Base-by-base conservation (phyloP, 1,139 yeast genomes). In the Blastobotrys petasosporus region DNA sequence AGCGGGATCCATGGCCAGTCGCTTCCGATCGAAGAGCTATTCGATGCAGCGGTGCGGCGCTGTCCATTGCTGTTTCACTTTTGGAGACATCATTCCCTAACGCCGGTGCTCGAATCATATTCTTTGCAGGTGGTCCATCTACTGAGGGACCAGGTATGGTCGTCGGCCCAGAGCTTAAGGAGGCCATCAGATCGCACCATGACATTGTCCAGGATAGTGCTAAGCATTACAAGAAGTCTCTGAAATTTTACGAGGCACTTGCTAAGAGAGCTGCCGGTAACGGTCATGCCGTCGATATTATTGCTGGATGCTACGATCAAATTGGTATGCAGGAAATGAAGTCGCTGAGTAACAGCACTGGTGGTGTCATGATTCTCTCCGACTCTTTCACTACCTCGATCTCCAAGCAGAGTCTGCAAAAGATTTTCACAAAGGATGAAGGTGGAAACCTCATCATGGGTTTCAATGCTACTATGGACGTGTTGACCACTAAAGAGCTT, bases 261-360 rank as follows among this genome's bases (percentile, higher is more conserved):
- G 86, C 95, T 34, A 77, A 80, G 46, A 84, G 85, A 56, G 82
- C 82, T 11, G 71, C 85, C 29, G 76, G 79, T 46, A 85, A 86
- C 63, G 86, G 94, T 23, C 97, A 88, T 62, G 79, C 94, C 20
- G 81, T 92, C 46, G 98, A 92, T 67, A 80, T 92, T 44, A 90
- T 88, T 69, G 97, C 95, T 34, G 98, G 98, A 51, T 88, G 97
- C 69, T 90, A 88, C 64, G 99, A 92, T 69, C 98, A 92, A 73
- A 85, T 90, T 54, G 99, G 99, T 65, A 82, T 92, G 77, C 82
- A 85, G 58, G 99, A 92, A 71, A 92, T 92, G 97, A 86, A 87
- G 68, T 76, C 85, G 50, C 72, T 94, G 59, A 77, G 95, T 50
- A 86, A 87, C 69, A 74, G 79, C 58, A 92, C 97, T 28, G 98